Percentiles rank a stretch among this genome's conserved stretches.
phyloP scores from a whole-genome alignment of 164 flowering plant genomes.

The Stephania japonica region DNA sequence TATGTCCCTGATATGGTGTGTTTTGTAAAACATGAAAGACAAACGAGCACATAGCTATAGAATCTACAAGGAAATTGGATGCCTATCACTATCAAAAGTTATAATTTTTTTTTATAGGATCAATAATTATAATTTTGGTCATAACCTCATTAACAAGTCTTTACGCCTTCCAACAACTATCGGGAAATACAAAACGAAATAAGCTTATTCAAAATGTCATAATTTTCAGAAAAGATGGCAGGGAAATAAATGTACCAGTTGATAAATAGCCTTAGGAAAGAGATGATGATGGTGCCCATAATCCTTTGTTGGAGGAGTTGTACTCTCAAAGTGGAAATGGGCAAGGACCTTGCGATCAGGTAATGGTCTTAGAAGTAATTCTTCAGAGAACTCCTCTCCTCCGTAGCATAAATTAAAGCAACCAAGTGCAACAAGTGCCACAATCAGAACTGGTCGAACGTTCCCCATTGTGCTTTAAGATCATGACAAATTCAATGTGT shows the following conservation, averaged over 20 bases:
- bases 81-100: not conserved
- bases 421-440: conserved; percentile 9
- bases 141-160: not conserved
- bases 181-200: not conserved
- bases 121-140: not conserved
- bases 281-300: conserved; percentile 75
- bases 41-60: no score
- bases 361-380: conserved; percentile 68
- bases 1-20: not conserved
- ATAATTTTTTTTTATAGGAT: not conserved
- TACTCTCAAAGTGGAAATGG: conserved; percentile 74
- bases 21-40: no score
- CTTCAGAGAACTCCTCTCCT: conserved; percentile 75
- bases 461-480: conserved; percentile 18
- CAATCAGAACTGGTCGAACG: conserved; percentile 13
- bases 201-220: not conserved
- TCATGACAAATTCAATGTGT: not conserved
- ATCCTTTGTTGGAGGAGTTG: conserved; percentile 40
- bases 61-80: not conserved
- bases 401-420: conserved; percentile 19
- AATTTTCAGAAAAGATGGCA: not conserved
- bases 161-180: not conserved
- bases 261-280: conserved; percentile 88
- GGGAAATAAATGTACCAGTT: conserved; percentile 46
- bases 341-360: conserved; percentile 87